Evolutionary conservation across 805 yeast genomes (phyloP), one percentile per base, ranked within the genome.

Genomic region (Starmerella gropengiesseri): DNA sequence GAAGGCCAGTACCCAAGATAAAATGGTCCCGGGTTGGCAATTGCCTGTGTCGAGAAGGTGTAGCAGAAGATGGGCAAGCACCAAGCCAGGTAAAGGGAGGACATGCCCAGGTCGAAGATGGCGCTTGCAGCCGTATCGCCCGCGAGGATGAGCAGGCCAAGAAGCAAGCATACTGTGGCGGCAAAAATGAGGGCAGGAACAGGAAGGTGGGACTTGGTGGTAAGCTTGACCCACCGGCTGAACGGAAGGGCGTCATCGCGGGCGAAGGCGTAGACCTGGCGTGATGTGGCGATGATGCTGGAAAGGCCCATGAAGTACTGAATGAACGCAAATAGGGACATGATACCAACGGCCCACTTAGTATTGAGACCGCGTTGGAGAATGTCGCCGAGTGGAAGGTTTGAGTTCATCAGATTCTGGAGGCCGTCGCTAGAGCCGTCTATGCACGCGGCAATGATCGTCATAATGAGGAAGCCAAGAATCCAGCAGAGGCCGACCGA

Each of bases 231-330:
- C 54, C 64, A 64, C 31, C 66, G 60, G 12, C 78, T 68, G 48
- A 77, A 64, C 7, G 87, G 87, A 44, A 80, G 66, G 13, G 85
- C 86, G 53, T 78, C 77, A 58, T 80, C 89, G 63, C 89, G 72
- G 31, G 83, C 76, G 59, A 78, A 77, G 1, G 85, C 84, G 76
- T 81, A 79, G 38, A 77, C 68, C 58, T 78, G 85, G 59, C 86
- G 70, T 5, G 82, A 76, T 6, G 73, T 69, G 9, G 84, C 83
- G 37, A 77, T 69, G 37, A 77, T 62, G 42, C 73, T 68, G 3
- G 80, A 74, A 19, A 74, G 67, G 14, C 81, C 80, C 83, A 78
- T 78, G 41, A 77, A 61, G 59, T 72, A 75, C 57, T 77, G 83
- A 18, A 81, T 75, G 47, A 47, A 68, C 56, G 76, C 70, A 56